A percentile compares a stretch with the other conserved stretches of the same genome.
These are phyloP conservation scores for Neopestalotiopsis rosae DNA, from an alignment of 2,329 filamentous ascomycete species.

Conservation along the genomic window DNA sequence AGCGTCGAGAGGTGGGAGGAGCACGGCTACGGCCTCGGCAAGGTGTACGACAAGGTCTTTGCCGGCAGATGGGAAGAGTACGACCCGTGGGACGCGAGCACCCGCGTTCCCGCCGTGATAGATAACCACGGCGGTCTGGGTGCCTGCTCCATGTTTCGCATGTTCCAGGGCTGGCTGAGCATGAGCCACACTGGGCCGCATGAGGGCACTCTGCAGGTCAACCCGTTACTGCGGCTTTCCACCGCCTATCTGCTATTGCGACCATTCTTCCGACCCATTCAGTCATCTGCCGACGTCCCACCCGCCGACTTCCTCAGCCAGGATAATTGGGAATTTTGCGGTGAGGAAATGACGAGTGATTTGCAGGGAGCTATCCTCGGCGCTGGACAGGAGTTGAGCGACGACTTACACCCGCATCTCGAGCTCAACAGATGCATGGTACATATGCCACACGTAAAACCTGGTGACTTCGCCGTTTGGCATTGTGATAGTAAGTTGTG, in stretches of 20 bases:
- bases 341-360: conserved; percentile 53
- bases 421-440: conserved; percentile 73
- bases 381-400: conserved; percentile 71
- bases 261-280: conserved; percentile 75
- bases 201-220: conserved; percentile 83
- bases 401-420: conserved; percentile 72
- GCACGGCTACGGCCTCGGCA: conserved; percentile 68
- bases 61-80: conserved; percentile 79
- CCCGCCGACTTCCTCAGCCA: conserved; percentile 52
- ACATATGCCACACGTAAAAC: conserved; percentile 69
- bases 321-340: conserved; percentile 66
- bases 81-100: conserved; percentile 80
- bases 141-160: conserved; percentile 82
- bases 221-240: conserved; percentile 75
- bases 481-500: conserved; percentile 71
- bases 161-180: conserved; percentile 89
- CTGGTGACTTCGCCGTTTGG: conserved; percentile 83
- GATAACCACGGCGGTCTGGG: conserved; percentile 84
- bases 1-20: conserved; percentile 79
- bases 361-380: conserved; percentile 75
- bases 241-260: conserved; percentile 83
- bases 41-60: conserved; percentile 77
- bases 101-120: conserved; percentile 69
- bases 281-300: conserved; percentile 42
- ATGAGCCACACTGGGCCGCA: conserved; percentile 75